phyloP scores from a whole-genome alignment of 2,329 filamentous ascomycete species.

The Sodiomyces alkalinus region DNA sequence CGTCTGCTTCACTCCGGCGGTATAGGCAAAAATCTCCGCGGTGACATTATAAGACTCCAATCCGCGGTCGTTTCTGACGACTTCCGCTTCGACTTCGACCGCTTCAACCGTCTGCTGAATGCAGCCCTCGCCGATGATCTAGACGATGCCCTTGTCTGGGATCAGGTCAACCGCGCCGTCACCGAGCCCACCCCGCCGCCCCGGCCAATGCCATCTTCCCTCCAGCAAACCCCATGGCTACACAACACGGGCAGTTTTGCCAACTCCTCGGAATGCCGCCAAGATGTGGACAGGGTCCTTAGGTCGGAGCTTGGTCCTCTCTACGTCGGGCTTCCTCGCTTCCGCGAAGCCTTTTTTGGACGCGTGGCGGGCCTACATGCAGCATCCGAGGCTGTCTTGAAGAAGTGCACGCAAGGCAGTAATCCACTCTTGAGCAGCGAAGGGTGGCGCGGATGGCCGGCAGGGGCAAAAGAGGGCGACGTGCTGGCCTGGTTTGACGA shows the following conservation, averaged over 20 bases:
- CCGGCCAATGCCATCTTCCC: constrained; percentile 11
- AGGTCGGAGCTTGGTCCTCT: constrained; percentile 18
- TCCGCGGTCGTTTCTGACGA: constrained; percentile 2
- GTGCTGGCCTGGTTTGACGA: constrained; percentile 19
- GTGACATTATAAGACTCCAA: background rate
- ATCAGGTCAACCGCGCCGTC: constrained; percentile 15
- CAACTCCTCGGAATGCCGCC: constrained; percentile 19
- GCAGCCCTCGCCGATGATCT: constrained; percentile 12
- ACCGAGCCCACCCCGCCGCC: constrained; percentile 7
- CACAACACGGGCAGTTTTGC: constrained; percentile 15
- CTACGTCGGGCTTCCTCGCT: constrained; percentile 17
- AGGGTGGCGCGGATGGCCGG: constrained; percentile 18
- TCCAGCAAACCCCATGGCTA: constrained; percentile 15
- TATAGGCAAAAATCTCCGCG: background rate
- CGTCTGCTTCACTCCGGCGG: background rate
- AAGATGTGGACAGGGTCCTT: constrained; percentile 17
- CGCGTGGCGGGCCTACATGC: constrained; percentile 14
- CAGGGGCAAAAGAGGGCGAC: constrained; percentile 16
- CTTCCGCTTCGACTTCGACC: constrained; percentile 11
- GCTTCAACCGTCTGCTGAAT: constrained; percentile 16
- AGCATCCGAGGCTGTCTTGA: constrained; percentile 17
- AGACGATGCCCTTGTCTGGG: constrained; percentile 17
- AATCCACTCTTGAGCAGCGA: constrained; percentile 14
- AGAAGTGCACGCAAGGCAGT: constrained; percentile 15
- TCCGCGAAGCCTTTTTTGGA: constrained; percentile 18